These are phyloP conservation scores for Saccharomyces hybrid DNA, from an alignment of 1,139 yeast genomes.

Conservation along the genomic window DNA sequence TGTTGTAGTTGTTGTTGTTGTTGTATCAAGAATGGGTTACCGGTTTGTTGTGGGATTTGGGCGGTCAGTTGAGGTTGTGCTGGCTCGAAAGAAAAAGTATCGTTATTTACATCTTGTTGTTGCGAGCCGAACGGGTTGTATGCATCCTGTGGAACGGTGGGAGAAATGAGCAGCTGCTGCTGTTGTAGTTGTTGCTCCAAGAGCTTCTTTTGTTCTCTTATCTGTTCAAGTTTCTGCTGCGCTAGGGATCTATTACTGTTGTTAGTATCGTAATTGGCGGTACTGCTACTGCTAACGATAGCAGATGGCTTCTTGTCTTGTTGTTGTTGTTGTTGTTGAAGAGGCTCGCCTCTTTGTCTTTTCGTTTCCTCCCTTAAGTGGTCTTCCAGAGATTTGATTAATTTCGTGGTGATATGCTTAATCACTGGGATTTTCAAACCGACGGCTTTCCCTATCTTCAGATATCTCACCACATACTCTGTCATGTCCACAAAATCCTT, in stretches of 20 bases:
- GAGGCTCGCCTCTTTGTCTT: neutral
- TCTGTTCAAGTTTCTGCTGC: conserved; percentile 22
- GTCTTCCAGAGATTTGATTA: conserved; percentile 79
- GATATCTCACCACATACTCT: conserved; percentile 74
- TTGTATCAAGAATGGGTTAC: conserved; percentile 13
- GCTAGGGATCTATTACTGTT: conserved; percentile 16
- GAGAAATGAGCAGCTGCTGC: conserved; percentile 23
- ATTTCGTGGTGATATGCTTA: conserved; percentile 95
- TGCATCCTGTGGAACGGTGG: conserved; percentile 23
- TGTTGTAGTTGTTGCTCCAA: conserved; percentile 27
- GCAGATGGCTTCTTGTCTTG: conserved; percentile 5
- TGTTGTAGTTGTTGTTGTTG: conserved; percentile 11
- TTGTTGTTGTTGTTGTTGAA: conserved; percentile 5
- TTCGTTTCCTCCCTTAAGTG: conserved; percentile 34
- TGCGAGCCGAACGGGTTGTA: conserved; percentile 26
- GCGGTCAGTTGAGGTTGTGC: neutral
- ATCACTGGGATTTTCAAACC: conserved; percentile 91
- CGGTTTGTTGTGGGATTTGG: conserved; percentile 4
- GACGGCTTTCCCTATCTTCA: conserved; percentile 85
- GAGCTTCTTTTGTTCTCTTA: conserved; percentile 25
- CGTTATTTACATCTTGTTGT: conserved; percentile 14
- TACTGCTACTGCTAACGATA: conserved; percentile 7
- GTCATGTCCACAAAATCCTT: conserved; percentile 82
- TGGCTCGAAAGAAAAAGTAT: conserved; percentile 17
- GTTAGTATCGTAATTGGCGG: conserved; percentile 4